Evolutionary conservation across 306 rosid species (phyloP).

Genomic region (Delonix regia): DNA sequence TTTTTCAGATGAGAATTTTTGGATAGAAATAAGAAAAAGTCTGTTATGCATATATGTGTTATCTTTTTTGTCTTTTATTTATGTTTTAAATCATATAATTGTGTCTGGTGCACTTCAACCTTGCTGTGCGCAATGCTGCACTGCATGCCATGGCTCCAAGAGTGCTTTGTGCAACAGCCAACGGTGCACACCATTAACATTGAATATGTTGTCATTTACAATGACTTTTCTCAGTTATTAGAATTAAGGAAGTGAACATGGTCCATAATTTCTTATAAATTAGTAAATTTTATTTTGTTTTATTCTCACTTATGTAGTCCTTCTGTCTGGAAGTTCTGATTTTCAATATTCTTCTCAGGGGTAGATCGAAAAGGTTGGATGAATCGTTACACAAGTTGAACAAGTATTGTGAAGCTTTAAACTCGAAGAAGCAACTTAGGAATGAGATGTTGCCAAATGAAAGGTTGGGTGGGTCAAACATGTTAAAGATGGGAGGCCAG

Average conservation of each 20-base stretch:
- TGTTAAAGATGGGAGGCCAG: conserved; percentile 63
- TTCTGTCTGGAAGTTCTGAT: conserved; percentile 39
- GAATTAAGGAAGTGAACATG: conserved; percentile 19
- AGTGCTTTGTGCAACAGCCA: background rate
- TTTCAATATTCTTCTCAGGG: conserved; percentile 52
- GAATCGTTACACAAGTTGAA: conserved; percentile 67
- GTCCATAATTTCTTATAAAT: conserved; percentile 26
- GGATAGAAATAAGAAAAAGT: background rate
- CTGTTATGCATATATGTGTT: background rate
- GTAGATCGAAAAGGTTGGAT: conserved; percentile 64
- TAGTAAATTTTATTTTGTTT: conserved; percentile 2
- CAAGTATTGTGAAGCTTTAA: conserved; percentile 70
- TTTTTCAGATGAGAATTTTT: background rate
- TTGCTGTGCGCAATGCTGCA: background rate
- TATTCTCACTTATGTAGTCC: conserved; percentile 33
- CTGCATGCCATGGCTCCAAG: background rate
- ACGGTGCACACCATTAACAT: background rate
- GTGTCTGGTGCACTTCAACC: background rate
- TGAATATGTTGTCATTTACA: conserved; percentile 10
- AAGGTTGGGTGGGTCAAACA: conserved; percentile 56
- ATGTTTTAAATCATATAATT: background rate
- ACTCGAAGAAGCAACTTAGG: conserved; percentile 62
- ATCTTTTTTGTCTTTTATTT: background rate
- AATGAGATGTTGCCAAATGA: conserved; percentile 71
- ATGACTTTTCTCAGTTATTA: conserved; percentile 8